Evolutionary conservation across 164 flowering plant species (phyloP).

Genomic region (Magnolia kwangsiensis): DNA sequence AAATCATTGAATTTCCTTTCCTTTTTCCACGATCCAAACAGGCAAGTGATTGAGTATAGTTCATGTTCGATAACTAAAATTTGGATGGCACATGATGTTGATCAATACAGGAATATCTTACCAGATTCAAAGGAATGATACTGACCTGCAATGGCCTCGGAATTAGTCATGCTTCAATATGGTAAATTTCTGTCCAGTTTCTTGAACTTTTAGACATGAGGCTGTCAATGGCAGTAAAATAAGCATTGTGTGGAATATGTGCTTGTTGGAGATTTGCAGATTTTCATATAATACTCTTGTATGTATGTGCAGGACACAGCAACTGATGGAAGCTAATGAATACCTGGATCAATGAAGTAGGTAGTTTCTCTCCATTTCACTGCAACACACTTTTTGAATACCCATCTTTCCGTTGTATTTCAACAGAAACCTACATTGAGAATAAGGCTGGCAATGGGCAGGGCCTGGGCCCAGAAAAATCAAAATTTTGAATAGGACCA

Average conservation of each 20-base stretch:
- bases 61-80: background rate
- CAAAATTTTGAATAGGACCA: too few relatives aligned
- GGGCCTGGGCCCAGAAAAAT: too few relatives aligned
- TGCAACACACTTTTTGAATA: background rate
- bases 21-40: too few relatives aligned
- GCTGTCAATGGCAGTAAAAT: background rate
- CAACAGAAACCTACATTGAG: background rate
- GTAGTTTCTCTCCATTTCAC: background rate
- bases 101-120: conserved; percentile 64
- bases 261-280: background rate
- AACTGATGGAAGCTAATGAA: conserved; percentile 42
- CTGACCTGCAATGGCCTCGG: conserved; percentile 92
- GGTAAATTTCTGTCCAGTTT: conserved; percentile 33
- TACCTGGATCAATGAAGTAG: conserved; percentile 32
- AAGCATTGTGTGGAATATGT: background rate
- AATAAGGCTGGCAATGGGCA: too few relatives aligned
- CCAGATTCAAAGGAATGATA: conserved; percentile 88
- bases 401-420: background rate
- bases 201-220: background rate
- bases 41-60: background rate
- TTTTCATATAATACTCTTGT: background rate
- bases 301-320: conserved; percentile 48
- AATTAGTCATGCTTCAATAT: conserved; percentile 49
- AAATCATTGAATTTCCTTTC: too few relatives aligned
- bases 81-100: background rate